Evolutionary conservation across 106 monocot species (phyloP).

Genomic region (Cymbidium sinense): DNA sequence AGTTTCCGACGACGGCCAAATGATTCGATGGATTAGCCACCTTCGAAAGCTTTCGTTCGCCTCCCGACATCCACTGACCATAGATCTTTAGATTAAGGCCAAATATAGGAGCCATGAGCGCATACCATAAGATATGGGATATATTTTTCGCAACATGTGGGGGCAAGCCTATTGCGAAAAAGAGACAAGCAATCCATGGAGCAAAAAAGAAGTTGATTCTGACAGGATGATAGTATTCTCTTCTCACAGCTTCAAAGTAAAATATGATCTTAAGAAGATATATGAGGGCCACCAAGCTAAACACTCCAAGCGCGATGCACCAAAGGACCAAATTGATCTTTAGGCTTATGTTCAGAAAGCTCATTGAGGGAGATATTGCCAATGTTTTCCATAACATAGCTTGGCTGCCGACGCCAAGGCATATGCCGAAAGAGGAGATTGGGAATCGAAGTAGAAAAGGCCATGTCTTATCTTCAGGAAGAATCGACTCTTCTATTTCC

Average conservation of each 20-base stretch:
- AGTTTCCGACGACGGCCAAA: slow-evolving; percentile 10
- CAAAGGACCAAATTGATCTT: slow-evolving; percentile 21
- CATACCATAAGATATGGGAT: slow-evolving; percentile 5
- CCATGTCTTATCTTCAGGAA: slow-evolving; percentile 51
- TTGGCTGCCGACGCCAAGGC: slow-evolving; percentile 65
- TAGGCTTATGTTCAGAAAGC: slow-evolving; percentile 21
- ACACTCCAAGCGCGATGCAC: slow-evolving; percentile 12
- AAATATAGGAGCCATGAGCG: slow-evolving; percentile 15
- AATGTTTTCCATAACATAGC: slow-evolving; percentile 46
- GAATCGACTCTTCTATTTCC: slow-evolving; percentile 34
- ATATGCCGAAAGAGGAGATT: slow-evolving; percentile 44
- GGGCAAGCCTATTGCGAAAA: slow-evolving; percentile 19
- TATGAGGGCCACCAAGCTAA: slow-evolving; percentile 4
- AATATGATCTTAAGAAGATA: slow-evolving; percentile 22
- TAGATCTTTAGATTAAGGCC: slow-evolving; percentile 21
- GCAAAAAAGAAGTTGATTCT: slow-evolving; percentile 25
- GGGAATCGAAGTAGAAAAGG: slow-evolving; percentile 71
- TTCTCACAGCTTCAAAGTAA: slow-evolving; percentile 21
- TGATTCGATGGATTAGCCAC: slow-evolving; percentile 7
- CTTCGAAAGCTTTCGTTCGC: slow-evolving; percentile 15
- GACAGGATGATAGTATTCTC: slow-evolving; percentile 21
- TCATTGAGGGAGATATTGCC: slow-evolving; percentile 33
- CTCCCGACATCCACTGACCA: slow-evolving; percentile 21
- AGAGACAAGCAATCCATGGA: slow-evolving; percentile 28
- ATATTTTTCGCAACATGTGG: slow-evolving; percentile 5